Evolutionary conservation across 768 basidiomycete species (phyloP).

Genomic region (Austroboletus festivus): DNA sequence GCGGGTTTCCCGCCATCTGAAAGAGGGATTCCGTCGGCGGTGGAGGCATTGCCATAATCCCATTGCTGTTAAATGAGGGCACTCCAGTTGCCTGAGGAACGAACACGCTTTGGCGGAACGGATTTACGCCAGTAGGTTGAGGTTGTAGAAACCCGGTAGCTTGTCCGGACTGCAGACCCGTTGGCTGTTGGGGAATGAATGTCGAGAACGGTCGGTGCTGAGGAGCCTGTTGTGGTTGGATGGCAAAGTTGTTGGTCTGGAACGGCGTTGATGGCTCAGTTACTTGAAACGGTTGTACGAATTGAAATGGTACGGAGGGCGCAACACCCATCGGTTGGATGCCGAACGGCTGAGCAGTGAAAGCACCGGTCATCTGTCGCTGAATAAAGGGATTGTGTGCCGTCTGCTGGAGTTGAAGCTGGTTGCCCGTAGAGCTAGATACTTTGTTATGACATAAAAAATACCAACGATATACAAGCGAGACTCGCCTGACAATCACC

Average conservation of each 20-base stretch:
- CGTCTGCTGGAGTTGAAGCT: slow-evolving; percentile 58
- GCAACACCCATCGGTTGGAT: slow-evolving; percentile 58
- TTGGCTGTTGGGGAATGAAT: slow-evolving; percentile 55
- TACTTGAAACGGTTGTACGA: slow-evolving; percentile 21
- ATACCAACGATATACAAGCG: background rate
- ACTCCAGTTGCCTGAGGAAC: slow-evolving; percentile 61
- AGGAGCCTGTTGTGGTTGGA: slow-evolving; percentile 35
- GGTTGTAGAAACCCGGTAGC: slow-evolving; percentile 48
- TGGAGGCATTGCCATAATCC: slow-evolving; percentile 13
- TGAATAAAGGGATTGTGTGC: slow-evolving; percentile 77
- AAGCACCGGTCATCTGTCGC: slow-evolving; percentile 49
- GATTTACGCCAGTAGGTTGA: slow-evolving; percentile 63
- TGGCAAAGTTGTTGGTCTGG: slow-evolving; percentile 22
- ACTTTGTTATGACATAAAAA: slow-evolving; percentile 13
- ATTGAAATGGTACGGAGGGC: slow-evolving; percentile 43
- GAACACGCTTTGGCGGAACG: slow-evolving; percentile 80
- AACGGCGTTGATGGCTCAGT: slow-evolving; percentile 9
- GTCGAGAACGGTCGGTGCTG: slow-evolving; percentile 55
- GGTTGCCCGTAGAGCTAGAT: slow-evolving; percentile 44
- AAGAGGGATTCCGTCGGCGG: slow-evolving; percentile 12
- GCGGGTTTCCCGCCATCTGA: slow-evolving; percentile 8
- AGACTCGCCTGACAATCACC: slow-evolving; percentile 47
- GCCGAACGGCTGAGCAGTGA: slow-evolving; percentile 41
- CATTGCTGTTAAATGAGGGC: slow-evolving; percentile 40
- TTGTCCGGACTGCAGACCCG: slow-evolving; percentile 42